Conservation (phyloP, 2,329 filamentous ascomycete species). For the Epichloe gansuensis region DNA sequence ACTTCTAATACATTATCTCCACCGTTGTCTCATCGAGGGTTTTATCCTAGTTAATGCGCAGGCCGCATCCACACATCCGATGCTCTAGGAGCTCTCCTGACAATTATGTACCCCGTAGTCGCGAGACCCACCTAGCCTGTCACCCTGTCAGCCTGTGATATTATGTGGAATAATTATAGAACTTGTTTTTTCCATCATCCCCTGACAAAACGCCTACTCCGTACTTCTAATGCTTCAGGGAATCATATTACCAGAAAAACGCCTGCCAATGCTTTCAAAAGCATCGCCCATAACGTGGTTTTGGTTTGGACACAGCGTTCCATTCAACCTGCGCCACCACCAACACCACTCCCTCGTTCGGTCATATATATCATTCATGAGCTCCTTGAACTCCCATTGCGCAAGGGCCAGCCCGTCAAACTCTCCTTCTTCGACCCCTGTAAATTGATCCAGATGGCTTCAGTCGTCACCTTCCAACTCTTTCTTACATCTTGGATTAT, state of each 20-base stretch:
- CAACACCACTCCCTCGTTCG: constrained; percentile 21
- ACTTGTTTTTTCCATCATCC: too few species aligned
- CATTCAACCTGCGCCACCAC: constrained; percentile 17
- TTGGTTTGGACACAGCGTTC: neutral
- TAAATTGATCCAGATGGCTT: constrained; percentile 25
- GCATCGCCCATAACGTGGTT: neutral
- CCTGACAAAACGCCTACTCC: neutral
- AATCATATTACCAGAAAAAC: neutral
- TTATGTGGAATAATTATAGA: too few species aligned
- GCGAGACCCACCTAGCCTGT: too few species aligned
- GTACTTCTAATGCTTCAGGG: neutral
- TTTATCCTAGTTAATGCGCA: too few species aligned
- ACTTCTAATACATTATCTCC: too few species aligned
- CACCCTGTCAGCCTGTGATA: too few species aligned
- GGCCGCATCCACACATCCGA: too few species aligned
- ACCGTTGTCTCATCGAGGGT: too few species aligned
- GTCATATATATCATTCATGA: constrained; percentile 21
- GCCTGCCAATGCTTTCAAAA: constrained; percentile 5
- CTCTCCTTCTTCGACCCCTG: constrained; percentile 23
- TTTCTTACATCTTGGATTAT: constrained; percentile 32
- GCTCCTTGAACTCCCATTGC: constrained; percentile 18
- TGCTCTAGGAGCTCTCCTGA: too few species aligned
- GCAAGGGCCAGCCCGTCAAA: constrained; percentile 21
- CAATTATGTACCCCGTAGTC: too few species aligned
- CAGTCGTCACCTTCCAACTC: constrained; percentile 28